Evolutionary conservation across 1,284 basidiomycete genomes (phyloP).

Genomic region (Rugosomyces carneus): DNA sequence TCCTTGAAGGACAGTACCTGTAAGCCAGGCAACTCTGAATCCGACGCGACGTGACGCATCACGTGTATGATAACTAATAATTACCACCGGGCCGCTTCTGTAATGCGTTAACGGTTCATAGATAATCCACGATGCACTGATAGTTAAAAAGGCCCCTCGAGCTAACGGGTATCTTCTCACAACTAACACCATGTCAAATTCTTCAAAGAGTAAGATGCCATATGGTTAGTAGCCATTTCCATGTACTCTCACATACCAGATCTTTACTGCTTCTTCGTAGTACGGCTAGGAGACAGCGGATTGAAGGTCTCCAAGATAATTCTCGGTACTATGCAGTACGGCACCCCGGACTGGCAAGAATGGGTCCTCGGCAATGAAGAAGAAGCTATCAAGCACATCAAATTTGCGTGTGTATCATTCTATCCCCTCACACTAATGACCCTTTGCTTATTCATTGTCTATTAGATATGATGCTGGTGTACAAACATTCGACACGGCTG

Average conservation of each 20-base stretch:
- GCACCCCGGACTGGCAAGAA: constrained; percentile 40
- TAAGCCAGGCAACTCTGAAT: no score
- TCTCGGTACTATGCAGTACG: constrained; percentile 41
- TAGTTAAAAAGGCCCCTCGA: no score
- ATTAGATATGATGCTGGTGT: constrained; percentile 49
- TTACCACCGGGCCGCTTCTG: no score
- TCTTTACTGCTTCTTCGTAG: constrained; percentile 11
- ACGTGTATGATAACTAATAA: no score
- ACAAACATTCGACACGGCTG: background rate
- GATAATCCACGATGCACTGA: no score
- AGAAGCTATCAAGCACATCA: constrained; percentile 51
- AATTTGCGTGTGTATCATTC: constrained; percentile 13
- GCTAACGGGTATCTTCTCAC: background rate
- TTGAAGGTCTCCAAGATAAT: constrained; percentile 48
- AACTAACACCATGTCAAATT: background rate
- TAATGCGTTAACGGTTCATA: no score
- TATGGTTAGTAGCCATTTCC: background rate
- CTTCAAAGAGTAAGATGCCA: background rate
- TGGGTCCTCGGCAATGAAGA: constrained; percentile 53
- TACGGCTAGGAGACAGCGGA: constrained; percentile 43
- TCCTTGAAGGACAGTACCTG: no score
- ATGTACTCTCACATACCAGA: background rate
- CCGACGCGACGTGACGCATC: no score
- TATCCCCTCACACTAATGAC: no score
- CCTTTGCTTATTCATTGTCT: background rate